These are phyloP conservation scores for Ogataea degrootiae DNA, from an alignment of 805 yeast genomes.

Conservation along the genomic window DNA sequence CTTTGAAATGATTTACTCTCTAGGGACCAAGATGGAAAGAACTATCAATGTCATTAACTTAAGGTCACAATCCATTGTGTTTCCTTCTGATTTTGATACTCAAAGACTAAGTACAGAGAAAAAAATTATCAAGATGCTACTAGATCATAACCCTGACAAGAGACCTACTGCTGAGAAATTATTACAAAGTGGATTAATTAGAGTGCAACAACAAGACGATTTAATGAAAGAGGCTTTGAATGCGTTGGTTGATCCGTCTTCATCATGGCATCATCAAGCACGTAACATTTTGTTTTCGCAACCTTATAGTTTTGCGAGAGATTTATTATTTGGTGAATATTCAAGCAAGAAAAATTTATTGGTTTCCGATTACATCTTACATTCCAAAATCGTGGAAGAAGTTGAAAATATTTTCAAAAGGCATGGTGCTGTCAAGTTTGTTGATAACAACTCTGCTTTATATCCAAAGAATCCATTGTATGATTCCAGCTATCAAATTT, in stretches of 20 bases:
- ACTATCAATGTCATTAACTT: constrained; percentile 64
- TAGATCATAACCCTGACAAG: constrained; percentile 72
- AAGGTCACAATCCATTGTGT: constrained; percentile 53
- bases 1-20: constrained; percentile 86
- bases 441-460: constrained; percentile 58
- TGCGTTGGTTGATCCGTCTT: constrained; percentile 81
- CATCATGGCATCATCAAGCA: constrained; percentile 93
- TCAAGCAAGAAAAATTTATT: constrained; percentile 22
- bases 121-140: constrained; percentile 57
- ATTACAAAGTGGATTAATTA: constrained; percentile 75
- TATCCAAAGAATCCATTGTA: constrained; percentile 79
- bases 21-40: constrained; percentile 93
- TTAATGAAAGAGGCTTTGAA: constrained; percentile 82
- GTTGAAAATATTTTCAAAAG: constrained; percentile 58
- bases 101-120: constrained; percentile 53
- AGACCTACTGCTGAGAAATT: constrained; percentile 80
- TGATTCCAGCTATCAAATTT: constrained; percentile 57
- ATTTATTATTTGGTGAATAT: constrained; percentile 68
- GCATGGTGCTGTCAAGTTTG: constrained; percentile 80
- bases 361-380: constrained; percentile 48
- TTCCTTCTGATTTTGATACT: constrained; percentile 65
- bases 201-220: constrained; percentile 87
- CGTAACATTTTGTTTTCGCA: constrained; percentile 81
- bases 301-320: constrained; percentile 80
- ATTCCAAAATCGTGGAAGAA: constrained; percentile 55